Evolutionary conservation across 2,329 filamentous ascomycete species (phyloP).

Genomic region (Fusarium annulatum): DNA sequence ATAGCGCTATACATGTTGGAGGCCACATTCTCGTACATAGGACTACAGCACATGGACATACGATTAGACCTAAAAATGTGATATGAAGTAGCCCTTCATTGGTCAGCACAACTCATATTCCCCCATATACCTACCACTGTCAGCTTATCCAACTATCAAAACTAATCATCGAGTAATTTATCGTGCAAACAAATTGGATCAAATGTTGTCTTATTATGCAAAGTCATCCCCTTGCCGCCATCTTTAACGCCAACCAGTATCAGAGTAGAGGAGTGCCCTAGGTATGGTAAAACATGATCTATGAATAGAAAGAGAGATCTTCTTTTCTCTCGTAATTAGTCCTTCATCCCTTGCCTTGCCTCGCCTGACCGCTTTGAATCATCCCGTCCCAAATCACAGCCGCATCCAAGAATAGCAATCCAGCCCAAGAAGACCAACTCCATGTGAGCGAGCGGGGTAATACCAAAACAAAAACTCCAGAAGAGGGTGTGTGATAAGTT

Average conservation of each 20-base stretch:
- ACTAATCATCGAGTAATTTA: background rate
- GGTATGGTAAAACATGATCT: slow-evolving; percentile 29
- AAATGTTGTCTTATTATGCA: slow-evolving; percentile 18
- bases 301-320: slow-evolving; percentile 26
- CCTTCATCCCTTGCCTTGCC: background rate
- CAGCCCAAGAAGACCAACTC: slow-evolving; percentile 24
- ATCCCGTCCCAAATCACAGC: slow-evolving; percentile 23
- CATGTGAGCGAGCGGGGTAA: slow-evolving; percentile 42
- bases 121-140: background rate
- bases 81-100: background rate
- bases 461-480: slow-evolving; percentile 12
- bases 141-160: background rate
- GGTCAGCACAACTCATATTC: background rate
- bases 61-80: background rate
- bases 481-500: slow-evolving; percentile 19
- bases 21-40: background rate
- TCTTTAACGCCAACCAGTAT: slow-evolving; percentile 28
- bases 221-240: slow-evolving; percentile 6
- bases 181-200: background rate
- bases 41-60: background rate
- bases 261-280: slow-evolving; percentile 7
- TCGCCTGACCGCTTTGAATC: slow-evolving; percentile 5
- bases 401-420: slow-evolving; percentile 25
- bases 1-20: background rate
- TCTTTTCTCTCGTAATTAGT: background rate